Conservation (phyloP, 2,329 filamentous ascomycete genomes). For the Sporothrix curviconia region DNA sequence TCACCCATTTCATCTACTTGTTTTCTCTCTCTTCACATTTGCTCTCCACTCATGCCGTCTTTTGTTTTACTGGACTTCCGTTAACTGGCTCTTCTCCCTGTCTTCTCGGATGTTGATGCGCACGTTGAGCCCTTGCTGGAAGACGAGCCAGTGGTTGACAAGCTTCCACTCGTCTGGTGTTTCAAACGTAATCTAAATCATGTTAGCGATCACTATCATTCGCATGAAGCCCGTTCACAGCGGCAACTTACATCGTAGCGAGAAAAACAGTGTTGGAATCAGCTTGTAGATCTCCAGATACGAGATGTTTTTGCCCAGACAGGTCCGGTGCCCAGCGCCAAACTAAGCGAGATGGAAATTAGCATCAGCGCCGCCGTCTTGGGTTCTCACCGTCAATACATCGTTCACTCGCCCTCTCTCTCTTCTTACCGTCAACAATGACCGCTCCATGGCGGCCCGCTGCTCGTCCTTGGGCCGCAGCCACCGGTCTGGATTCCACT, state of each 20-base stretch:
- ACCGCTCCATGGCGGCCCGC: constrained; percentile 28
- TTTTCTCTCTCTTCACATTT: too few relatives aligned
- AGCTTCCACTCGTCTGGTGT: constrained; percentile 1
- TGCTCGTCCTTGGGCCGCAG: constrained; percentile 29
- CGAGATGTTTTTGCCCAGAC: constrained; percentile 32
- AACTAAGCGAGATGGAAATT: too few relatives aligned
- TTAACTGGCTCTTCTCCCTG: not conserved
- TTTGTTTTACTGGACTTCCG: too few relatives aligned
- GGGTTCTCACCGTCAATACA: too few relatives aligned
- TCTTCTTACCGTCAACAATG: constrained; percentile 6
- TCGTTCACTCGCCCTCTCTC: too few relatives aligned
- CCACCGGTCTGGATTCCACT: constrained; percentile 44
- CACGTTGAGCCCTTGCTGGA: constrained; percentile 7
- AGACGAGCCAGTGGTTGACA: constrained; percentile 9
- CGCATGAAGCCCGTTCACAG: too few relatives aligned
- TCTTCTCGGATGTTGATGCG: not conserved
- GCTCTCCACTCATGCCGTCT: too few relatives aligned
- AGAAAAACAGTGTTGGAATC: constrained; percentile 32
- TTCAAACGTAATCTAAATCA: constrained; percentile 3
- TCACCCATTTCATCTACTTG: too few relatives aligned
- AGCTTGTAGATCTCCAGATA: constrained; percentile 32
- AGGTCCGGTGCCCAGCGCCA: constrained; percentile 34
- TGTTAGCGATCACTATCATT: too few relatives aligned
- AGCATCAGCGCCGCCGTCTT: too few relatives aligned
- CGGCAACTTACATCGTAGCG: constrained; percentile 27